Conservation (phyloP, 1,284 basidiomycete genomes). For the Ustilago vetiveriae region DNA sequence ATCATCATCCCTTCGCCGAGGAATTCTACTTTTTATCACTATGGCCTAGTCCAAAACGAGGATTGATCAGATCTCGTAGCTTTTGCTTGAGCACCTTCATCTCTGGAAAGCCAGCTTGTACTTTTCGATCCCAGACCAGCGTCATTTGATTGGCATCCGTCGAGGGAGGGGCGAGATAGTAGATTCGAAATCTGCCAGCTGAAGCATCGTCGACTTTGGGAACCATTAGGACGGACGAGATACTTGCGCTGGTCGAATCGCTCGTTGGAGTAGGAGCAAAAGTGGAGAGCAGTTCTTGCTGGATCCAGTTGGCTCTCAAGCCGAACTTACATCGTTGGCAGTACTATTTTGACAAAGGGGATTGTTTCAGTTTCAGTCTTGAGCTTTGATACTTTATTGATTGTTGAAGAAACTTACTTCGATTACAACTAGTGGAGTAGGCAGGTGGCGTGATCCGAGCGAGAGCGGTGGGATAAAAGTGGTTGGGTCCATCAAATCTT, state of each 20-base stretch:
- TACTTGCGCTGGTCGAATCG: neutral
- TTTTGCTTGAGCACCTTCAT: conserved; percentile 31
- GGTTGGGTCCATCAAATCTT: conserved; percentile 23
- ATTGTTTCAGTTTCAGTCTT: neutral
- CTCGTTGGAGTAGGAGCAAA: conserved; percentile 18
- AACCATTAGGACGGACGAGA: conserved; percentile 14
- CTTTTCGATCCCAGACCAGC: conserved; percentile 34
- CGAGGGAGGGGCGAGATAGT: neutral
- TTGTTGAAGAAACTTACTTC: too few species aligned
- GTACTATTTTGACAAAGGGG: conserved; percentile 11
- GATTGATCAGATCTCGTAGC: conserved; percentile 27
- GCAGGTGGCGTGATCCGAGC: neutral
- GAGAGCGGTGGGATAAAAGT: conserved; percentile 25
- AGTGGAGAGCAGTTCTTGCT: conserved; percentile 37
- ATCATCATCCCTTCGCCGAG: too few species aligned
- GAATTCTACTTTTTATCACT: conserved; percentile 16
- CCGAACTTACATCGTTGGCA: conserved; percentile 41
- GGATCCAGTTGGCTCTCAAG: conserved; percentile 38
- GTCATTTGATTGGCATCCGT: too few species aligned
- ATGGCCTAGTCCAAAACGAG: conserved; percentile 14
- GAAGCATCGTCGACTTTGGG: conserved; percentile 10
- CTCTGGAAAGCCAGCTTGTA: conserved; percentile 25
- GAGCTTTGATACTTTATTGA: neutral
- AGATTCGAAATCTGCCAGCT: conserved; percentile 23
- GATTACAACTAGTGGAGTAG: conserved; percentile 20